Base-by-base conservation (phyloP, 2,329 filamentous ascomycete species). In the Didymella segeticola region DNA sequence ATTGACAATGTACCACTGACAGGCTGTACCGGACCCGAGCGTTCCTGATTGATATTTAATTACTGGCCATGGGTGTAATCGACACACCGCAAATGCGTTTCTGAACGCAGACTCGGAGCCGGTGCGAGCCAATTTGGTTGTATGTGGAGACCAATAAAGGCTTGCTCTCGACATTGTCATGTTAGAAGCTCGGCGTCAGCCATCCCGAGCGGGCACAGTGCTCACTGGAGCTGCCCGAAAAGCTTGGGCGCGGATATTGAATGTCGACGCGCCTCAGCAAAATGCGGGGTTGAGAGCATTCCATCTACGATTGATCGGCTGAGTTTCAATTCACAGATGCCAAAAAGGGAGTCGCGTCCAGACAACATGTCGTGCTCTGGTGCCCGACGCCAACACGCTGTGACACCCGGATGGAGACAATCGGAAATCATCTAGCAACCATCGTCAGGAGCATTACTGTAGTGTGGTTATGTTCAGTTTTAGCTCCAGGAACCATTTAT, bases 251-350 rank as follows among this genome's bases (percentile, higher is more conserved):
- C 38, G 42, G 41, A 42, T 27, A 33, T 48, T 53, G 59, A 66
- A 65, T 48, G 56, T 61, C 62, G 53, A 66, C 61, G 63, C 57
- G 22, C 58, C 57, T 66, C 63, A 66, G 58, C 51, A 60, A 64
- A 68, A 71, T 73, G 71, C 71, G 70, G 71, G 71, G 71, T 74
- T 66, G 58, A 58, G 54, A 55, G 47, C 63, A 65, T 62, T 63
- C 56, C 58, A 55, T 60, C 56, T 63, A 51, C 39, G 38, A 49
- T 56, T 55, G 56, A 50, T 51, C 53, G 52, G 50, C 42, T 45
- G 51, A 56, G 11, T 55, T 47, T 58, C 48, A 53, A 43, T 57
- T 47, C 60, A 61, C 46, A 60, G 46, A 56, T 37, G 43, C 53
- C 49, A 43, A 59, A 46, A 58, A 45, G 43, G 48, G 31, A 34